Evolutionary conservation across 139 green algal species (phyloP), one percentile per base, ranked within the genome.

Genomic region (Ettlia oleoabundans): DNA sequence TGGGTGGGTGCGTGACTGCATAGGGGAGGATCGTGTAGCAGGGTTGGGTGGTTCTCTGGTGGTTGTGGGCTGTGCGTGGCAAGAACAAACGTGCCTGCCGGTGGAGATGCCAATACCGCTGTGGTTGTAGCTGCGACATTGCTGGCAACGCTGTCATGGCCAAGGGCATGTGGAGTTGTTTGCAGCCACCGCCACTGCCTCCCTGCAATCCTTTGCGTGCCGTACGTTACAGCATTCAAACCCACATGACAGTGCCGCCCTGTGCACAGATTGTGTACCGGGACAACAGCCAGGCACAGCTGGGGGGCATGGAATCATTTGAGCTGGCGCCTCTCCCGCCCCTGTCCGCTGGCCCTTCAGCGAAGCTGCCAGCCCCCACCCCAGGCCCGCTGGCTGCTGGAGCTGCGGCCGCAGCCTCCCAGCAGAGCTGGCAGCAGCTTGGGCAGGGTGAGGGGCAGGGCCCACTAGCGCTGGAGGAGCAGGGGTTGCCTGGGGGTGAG

Each of bases 301-400:
- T 80, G 73, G 53, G 73, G 24, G 73, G 52, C 7, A 26, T 80
- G 73, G 73, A 80, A 24, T 4, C 73, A 1, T 80, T 68, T 53
- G 73, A 80, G 73, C 18, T 32, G 18, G 6, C 26, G 0, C 35
- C 73, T 1, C 73, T 80, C 42, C 51, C 73, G 35, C 47, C 72
- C 47, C n/a, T n/a, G n/a, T n/a, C n/a, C n/a, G n/a, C n/a, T n/a
- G n/a, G n/a, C n/a, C n/a, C n/a, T n/a, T n/a, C n/a, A n/a, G n/a
- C n/a, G n/a, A n/a, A n/a, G n/a, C n/a, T n/a, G n/a, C n/a, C n/a
- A n/a, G n/a, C n/a, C n/a, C n/a, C n/a, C n/a, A n/a, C n/a, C n/a
- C n/a, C n/a, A n/a, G n/a, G n/a, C n/a, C 47, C 47, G 47, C 47
- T 58, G 47, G 18, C 55, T 32, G 55, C 55, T 32, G 55, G 55